Evolutionary conservation across 202 grass and related monocot species (phyloP), one percentile per base, ranked within the genome.

Genomic region (Carex sylvatica): DNA sequence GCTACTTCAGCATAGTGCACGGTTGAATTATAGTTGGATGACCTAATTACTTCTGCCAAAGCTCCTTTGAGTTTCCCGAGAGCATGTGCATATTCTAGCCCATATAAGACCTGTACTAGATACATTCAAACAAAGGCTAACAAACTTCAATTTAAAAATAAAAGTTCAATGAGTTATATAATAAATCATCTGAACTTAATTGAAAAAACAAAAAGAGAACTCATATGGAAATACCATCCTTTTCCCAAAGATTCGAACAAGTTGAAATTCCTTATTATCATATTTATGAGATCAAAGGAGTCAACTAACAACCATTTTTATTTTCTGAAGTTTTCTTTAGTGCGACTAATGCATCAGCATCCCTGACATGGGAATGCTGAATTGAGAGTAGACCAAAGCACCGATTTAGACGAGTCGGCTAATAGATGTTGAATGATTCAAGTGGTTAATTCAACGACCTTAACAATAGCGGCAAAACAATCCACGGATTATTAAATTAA

Each of bases 41-140:
- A 90, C 73, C 76, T 61, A 36, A 61, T 86, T 69, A 83, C 87
- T 69, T 89, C 85, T 13, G 55, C 13, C 40, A 91, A 26, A 42
- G 54, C 51, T 82, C 4, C 65, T 92, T 86, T 91, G 54, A 98
- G 86, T 79, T 93, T 82, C 74, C 67, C 61, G 84, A 98, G 52
- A 38, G 91, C 89, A 88, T 93, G 84, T 36, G 87, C 87, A 76
- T 90, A 98, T 84, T 98, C 92, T 76, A 98, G 76, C 49, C 91
- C 96, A 84, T 93, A 98, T 79, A 98, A 84, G 74, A 95, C 87
- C 91, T 91, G 64, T 53, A 77, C 24, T 38, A 77, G 53, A 59
- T 38, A 35, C 7, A 56, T 16, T 70, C 2, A 31, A 85, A 30
- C 61, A 78, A 78, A 65, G 53, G 46, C 60, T 23, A 63, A 58